These are phyloP conservation scores for Tetrastigma voinierianum DNA, from an alignment of 164 flowering plant genomes.

Conservation along the genomic window DNA sequence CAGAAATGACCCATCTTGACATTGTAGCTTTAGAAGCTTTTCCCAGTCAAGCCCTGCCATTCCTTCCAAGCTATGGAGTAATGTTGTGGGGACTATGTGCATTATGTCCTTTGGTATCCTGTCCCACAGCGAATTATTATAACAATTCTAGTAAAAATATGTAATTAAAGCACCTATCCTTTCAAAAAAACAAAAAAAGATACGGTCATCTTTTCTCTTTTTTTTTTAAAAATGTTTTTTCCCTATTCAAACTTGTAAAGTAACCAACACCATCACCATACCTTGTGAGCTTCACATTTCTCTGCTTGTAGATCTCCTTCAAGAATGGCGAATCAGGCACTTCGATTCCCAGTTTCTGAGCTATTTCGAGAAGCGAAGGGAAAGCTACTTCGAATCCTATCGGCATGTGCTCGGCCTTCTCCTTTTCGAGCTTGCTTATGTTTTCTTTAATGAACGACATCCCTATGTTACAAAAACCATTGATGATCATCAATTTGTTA, in stretches of 20 bases:
- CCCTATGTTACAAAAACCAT: conserved; percentile 34
- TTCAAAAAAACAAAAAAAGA: neutral
- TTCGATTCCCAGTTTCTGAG: conserved; percentile 44
- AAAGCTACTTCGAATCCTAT: conserved; percentile 93
- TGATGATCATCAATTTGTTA: neutral
- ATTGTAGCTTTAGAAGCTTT: conserved; percentile 68
- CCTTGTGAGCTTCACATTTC: conserved; percentile 70
- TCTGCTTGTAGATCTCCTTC: conserved; percentile 54
- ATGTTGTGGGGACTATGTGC: conserved; percentile 78
- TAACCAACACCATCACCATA: conserved; percentile 20
- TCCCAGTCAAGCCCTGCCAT: conserved; percentile 82
- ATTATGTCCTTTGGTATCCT: conserved; percentile 89
- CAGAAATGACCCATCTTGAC: conserved; percentile 83
- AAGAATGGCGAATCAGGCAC: conserved; percentile 59
- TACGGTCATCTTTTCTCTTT: neutral
- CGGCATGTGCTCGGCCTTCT: conserved; percentile 82
- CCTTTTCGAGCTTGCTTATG: conserved; percentile 57
- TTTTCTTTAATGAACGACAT: conserved; percentile 52
- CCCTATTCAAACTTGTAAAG: too few relatives aligned
- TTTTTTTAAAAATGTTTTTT: neutral
- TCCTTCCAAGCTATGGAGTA: conserved; percentile 93
- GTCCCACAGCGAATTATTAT: conserved; percentile 10
- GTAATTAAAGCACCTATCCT: neutral
- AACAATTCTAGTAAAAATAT: conserved; percentile 1
- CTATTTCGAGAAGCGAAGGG: conserved; percentile 76